A percentile compares a stretch with the other conserved stretches of the same genome.
These are phyloP conservation scores for Yamadazyma atlantica DNA, from an alignment of 1,139 yeast species.

Conservation along the genomic window DNA sequence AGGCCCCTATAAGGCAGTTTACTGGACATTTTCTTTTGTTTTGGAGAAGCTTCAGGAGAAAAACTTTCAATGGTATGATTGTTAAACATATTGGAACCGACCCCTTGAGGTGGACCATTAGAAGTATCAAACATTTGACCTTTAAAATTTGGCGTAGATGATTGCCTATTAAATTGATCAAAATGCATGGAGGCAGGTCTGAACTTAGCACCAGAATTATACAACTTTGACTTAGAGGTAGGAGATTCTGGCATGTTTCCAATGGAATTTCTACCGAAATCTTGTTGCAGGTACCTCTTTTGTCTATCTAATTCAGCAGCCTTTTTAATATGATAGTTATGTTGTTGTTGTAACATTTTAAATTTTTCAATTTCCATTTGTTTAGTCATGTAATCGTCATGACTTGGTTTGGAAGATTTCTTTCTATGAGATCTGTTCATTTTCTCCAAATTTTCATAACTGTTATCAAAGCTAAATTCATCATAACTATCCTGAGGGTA, in stretches of 20 bases:
- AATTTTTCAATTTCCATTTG: slow-evolving; percentile 35
- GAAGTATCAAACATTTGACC: slow-evolving; percentile 5
- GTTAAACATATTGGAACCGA: slow-evolving; percentile 12
- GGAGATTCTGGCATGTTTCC: slow-evolving; percentile 15
- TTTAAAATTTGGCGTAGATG: slow-evolving; percentile 13
- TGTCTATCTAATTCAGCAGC: slow-evolving; percentile 14
- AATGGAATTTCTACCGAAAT: slow-evolving; percentile 15
- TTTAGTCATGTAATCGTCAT: slow-evolving; percentile 12
- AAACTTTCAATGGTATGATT: slow-evolving; percentile 28
- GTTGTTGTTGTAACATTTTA: slow-evolving; percentile 33
- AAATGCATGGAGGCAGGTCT: slow-evolving; percentile 21
- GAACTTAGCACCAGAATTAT: slow-evolving; percentile 11
- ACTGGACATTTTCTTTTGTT: slow-evolving; percentile 7
- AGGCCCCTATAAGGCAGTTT: slow-evolving; percentile 5
- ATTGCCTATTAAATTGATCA: slow-evolving; percentile 13
- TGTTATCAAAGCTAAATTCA: slow-evolving; percentile 25
- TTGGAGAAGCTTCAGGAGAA: slow-evolving; percentile 27
- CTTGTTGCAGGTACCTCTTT: slow-evolving; percentile 21
- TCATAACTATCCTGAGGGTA: slow-evolving; percentile 20
- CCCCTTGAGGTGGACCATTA: slow-evolving; percentile 2
- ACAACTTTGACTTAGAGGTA: slow-evolving; percentile 5
- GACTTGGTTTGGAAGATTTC: slow-evolving; percentile 6
- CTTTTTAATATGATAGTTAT: slow-evolving; percentile 28
- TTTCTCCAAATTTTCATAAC: slow-evolving; percentile 22
- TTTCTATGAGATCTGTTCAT: slow-evolving; percentile 4